phyloP scores from a whole-genome alignment of 2,329 filamentous ascomycete species.

The Botryosphaeria dothidea region DNA sequence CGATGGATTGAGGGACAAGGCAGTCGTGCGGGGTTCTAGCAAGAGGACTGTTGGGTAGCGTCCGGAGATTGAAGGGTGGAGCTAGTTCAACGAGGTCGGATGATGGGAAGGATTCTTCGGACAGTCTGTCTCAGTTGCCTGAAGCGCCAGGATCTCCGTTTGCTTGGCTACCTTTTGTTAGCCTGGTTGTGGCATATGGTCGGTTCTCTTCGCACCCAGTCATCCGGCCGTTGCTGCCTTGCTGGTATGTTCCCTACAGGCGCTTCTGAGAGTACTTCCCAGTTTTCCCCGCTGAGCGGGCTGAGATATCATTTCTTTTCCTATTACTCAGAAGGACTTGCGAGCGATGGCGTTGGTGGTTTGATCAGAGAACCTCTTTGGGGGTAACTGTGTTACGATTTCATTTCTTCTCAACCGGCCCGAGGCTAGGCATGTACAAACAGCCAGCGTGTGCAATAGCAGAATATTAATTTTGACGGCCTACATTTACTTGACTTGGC shows the following conservation, averaged over 20 bases:
- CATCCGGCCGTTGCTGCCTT: background rate
- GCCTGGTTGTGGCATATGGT: background rate
- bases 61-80: background rate
- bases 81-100: background rate
- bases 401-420: background rate
- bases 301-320: background rate
- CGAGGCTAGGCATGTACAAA: background rate
- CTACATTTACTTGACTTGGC: background rate
- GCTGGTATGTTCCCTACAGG: background rate
- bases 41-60: background rate
- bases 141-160: background rate
- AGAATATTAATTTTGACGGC: background rate
- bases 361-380: background rate
- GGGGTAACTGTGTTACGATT: background rate
- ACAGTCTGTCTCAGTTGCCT: constrained; percentile 13
- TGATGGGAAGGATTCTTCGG: background rate
- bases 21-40: background rate
- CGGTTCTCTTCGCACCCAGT: background rate
- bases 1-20: background rate
- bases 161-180: background rate
- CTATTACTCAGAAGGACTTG: background rate
- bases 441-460: no score
- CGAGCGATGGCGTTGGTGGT: constrained; percentile 13
- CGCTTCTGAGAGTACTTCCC: background rate
- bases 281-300: background rate